These are phyloP conservation scores for Symbiodinium pilosum DNA, from an alignment of 73 alveolate species.

Conservation along the genomic window DNA sequence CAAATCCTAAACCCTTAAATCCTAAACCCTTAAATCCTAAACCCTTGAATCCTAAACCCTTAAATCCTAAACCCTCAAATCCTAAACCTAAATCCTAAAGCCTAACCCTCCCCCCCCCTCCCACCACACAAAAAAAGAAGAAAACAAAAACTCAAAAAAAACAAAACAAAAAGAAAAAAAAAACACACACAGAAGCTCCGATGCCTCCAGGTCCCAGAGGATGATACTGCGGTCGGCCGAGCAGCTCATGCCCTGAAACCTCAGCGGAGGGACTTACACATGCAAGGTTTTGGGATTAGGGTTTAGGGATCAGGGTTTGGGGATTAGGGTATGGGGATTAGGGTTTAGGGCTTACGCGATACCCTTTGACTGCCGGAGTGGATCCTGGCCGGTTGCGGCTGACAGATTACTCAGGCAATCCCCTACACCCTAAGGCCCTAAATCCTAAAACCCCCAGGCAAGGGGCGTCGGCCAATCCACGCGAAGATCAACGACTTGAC, in stretches of 20 bases:
- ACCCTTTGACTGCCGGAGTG: background rate
- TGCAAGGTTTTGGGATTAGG: background rate
- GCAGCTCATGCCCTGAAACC: conserved; percentile 94
- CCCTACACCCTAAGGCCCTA: no score
- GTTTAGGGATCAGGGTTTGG: background rate
- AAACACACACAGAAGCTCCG: no score
- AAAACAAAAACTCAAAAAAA: no score
- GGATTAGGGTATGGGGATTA: background rate
- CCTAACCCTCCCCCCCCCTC: background rate
- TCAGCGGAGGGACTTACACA: background rate
- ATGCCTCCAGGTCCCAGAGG: conserved; percentile 70
- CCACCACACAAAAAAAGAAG: no score
- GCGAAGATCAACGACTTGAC: conserved; percentile 65
- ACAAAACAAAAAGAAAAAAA: no score
- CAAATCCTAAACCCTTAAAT: background rate
- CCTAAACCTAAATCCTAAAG: background rate
- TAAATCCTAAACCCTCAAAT: background rate
- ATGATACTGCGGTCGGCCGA: conserved; percentile 75
- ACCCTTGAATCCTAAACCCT: background rate
- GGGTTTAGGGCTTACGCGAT: background rate
- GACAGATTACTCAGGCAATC: no score
- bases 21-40: no score
- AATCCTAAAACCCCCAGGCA: no score
- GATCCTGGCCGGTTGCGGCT: no score
- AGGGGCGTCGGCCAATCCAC: conserved; percentile 71